Base-by-base conservation (phyloP, 345 rosid species). In the Conringia planisiliqua region DNA sequence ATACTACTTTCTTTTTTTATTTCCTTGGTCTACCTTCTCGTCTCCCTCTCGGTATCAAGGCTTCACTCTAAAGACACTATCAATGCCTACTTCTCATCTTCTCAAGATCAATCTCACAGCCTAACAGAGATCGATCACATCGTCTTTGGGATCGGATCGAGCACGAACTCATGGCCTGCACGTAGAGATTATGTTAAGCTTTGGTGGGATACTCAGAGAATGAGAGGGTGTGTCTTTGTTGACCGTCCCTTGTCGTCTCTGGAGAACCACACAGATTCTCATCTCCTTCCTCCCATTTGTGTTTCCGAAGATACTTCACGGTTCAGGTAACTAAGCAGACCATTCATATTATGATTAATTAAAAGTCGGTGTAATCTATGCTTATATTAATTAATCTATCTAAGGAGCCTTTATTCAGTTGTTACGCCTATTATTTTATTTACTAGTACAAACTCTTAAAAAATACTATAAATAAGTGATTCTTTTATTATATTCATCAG, bases 191-290 rank as follows among this genome's bases (percentile, higher is more conserved):
- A 85, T 26, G 83, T 86, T 13, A 84, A 83, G 79, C 85, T 86
- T 32, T 91, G 97, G 98, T 94, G 97, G 96, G 78, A 82, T 44
- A 78, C 85, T 5, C 36, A 57, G 2, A 73, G 65, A 55, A 91
- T 85, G 91, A 79, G 86, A 11, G 98, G 97, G 11, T 90, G 93
- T 13, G 97, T 89, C 6, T 94, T 88, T 64, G 71, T 91, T 38
- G 80, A 67, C 9, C 32, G 71, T 2, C 57, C 60, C 1, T 44
- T 67, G 57, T 69, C 84, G 43, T 74, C 85, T 9, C 44, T 30
- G 24, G 39, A 66, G 3, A 78, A 78, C 32, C 13, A 66, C 38
- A 39, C 50, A 50, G 77, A 72, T 58, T 72, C 81, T 24, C 6
- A 66, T 59, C 77, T 72, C 3, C 81, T 90, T 62, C 98, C 95